These are phyloP conservation scores for Gelatoporia subvermispora DNA, from an alignment of 768 basidiomycete species.

Conservation along the genomic window DNA sequence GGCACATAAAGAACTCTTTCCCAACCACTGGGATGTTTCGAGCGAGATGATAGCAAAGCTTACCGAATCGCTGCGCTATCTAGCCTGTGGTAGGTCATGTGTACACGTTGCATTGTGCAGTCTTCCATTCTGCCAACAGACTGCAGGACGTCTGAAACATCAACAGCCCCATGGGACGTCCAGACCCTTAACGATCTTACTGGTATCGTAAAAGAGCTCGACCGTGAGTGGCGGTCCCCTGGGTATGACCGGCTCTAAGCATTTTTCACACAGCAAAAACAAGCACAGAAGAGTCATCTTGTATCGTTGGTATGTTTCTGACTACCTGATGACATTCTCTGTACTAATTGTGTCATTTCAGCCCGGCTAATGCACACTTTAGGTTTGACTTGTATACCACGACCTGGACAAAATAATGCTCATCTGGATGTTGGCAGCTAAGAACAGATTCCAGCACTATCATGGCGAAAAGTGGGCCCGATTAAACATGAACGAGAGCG, in stretches of 20 bases:
- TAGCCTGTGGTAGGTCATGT: slow-evolving; percentile 13
- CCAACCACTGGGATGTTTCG: slow-evolving; percentile 4
- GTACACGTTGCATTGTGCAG: not conserved
- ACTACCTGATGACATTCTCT: not conserved
- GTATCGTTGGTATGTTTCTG: not conserved
- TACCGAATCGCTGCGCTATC: slow-evolving; percentile 2
- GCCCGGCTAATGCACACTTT: not conserved
- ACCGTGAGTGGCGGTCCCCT: not conserved
- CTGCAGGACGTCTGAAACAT: slow-evolving; percentile 9
- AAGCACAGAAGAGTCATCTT: not conserved
- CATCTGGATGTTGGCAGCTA: slow-evolving; percentile 16
- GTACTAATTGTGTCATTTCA: not conserved
- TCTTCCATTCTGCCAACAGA: not conserved
- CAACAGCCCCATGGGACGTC: slow-evolving; percentile 5
- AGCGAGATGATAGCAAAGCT: slow-evolving; percentile 5
- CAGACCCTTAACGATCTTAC: not conserved
- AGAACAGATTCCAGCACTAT: slow-evolving; percentile 36
- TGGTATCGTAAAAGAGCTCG: not conserved
- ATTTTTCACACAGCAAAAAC: not conserved
- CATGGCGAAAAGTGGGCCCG: slow-evolving; percentile 41
- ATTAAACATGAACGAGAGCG: slow-evolving; percentile 29
- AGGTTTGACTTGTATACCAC: not conserved
- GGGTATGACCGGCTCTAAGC: not conserved
- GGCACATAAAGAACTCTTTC: slow-evolving; percentile 19
- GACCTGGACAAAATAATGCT: not conserved